Conservation (phyloP, 2,329 filamentous ascomycete species). For the Aspergillus viridinutans region DNA sequence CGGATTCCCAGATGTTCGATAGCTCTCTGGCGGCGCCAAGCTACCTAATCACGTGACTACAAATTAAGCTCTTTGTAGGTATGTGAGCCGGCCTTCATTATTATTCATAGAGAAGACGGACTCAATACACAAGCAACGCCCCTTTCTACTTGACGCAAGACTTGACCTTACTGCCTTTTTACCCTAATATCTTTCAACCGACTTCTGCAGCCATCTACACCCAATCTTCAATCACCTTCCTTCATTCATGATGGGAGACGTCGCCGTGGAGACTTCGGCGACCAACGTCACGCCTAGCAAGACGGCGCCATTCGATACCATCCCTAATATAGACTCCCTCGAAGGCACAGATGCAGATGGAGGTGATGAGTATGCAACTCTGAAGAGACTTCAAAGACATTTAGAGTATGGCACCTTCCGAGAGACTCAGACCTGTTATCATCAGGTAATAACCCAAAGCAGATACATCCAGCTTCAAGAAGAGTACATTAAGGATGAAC, state of each 20-base stretch:
- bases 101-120: background rate
- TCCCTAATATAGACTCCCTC: conserved; percentile 84
- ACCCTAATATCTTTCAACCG: background rate
- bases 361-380: conserved; percentile 86
- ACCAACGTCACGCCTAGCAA: conserved; percentile 74
- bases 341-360: conserved; percentile 78
- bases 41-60: background rate
- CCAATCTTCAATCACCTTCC: background rate
- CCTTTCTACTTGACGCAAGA: background rate
- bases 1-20: background rate
- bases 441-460: conserved; percentile 8
- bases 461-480: conserved; percentile 96
- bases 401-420: conserved; percentile 64
- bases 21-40: background rate
- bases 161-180: background rate
- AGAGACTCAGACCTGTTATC: background rate
- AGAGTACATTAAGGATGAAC: conserved; percentile 99
- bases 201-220: background rate
- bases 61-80: background rate
- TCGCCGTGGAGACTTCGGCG: conserved; percentile 75
- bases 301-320: conserved; percentile 67
- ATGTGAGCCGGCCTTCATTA: background rate
- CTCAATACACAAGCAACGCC: background rate
- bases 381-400: conserved; percentile 96
- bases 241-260: conserved; percentile 68